Evolutionary conservation across 352 stramenopile species (phyloP).

Genomic region (Globisporangium iwayamae): DNA sequence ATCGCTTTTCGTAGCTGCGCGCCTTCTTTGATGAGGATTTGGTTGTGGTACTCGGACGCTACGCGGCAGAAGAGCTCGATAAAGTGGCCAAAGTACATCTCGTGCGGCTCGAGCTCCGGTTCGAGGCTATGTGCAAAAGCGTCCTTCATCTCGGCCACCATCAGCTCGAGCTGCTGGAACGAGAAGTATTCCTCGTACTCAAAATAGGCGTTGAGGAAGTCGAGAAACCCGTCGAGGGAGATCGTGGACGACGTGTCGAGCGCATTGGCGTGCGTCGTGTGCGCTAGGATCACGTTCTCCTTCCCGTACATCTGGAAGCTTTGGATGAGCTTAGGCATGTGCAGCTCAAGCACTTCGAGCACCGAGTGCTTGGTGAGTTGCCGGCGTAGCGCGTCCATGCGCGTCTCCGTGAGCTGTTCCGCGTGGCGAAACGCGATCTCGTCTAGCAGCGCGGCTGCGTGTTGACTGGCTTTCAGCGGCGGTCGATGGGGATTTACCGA

Average conservation of each 20-base stretch:
- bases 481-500: not conserved
- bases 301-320: constrained; percentile 62
- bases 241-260: constrained; percentile 32
- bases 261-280: constrained; percentile 6
- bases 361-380: constrained; percentile 46
- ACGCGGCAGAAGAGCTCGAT: constrained; percentile 64
- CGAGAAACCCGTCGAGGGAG: constrained; percentile 63
- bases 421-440: constrained; percentile 18
- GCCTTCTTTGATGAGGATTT: constrained; percentile 40
- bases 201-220: constrained; percentile 80
- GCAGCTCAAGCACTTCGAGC: constrained; percentile 44
- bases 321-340: constrained; percentile 41
- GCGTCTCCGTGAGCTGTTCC: not conserved
- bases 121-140: constrained; percentile 9
- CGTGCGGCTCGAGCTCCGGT: not conserved
- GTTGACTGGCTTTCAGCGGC: constrained; percentile 20
- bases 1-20: constrained; percentile 48
- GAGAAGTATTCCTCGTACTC: constrained; percentile 76
- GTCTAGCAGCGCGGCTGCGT: constrained; percentile 29
- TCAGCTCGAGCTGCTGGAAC: constrained; percentile 33
- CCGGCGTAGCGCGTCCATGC: constrained; percentile 42
- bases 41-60: constrained; percentile 46
- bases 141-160: constrained; percentile 18
- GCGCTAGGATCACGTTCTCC: constrained; percentile 18
- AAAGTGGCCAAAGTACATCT: constrained; percentile 58